Evolutionary conservation across 305 asterid species (phyloP), one percentile per base, ranked within the genome.

Genomic region (Coffea humblotiana): DNA sequence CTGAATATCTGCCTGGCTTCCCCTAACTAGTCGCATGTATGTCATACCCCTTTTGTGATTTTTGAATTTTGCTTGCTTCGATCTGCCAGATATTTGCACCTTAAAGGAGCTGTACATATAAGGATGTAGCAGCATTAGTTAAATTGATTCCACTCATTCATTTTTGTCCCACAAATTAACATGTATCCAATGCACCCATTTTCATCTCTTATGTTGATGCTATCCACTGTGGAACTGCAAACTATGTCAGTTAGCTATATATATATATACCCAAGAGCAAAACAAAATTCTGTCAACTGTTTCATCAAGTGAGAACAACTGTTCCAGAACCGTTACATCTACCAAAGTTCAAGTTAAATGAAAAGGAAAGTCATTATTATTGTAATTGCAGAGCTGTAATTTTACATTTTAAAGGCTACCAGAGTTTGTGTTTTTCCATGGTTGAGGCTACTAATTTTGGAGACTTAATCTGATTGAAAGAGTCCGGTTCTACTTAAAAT

Each of bases 31-130:
- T 32, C 32, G 54, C 48, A 65, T 25, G 7, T 40, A 49, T 66
- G 40, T 56, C 64, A 27, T 35, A 14, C n/a, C 19, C 49, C 51
- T 49, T 79, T 52, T 51, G 72, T 81, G 49, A 13, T 73, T 74
- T 74, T 67, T 58, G 70, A 47, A 19, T 43, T 47, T 21, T 27
- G 60, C 68, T 75, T 68, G 14, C 8, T n/a, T 76, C 60, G 47
- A 47, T 47, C 63, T 76, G 29, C 76, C 35, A 60, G 74, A 48
- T 16, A 37, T 80, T 84, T 68, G 45, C 45, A 13, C 32, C 48
- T 45, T 25, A 29, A 60, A 37, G 66, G 72, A 61, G 76, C 71
- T 84, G 87, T 84, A 81, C 35, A 80, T 80, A 67, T 67, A 71
- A 77, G 61, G 61, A 18, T 77, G 80, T 72, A 78, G 75, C 75